phyloP scores from a whole-genome alignment of 2,329 filamentous ascomycete species.

The Dissoconium aciculare region DNA sequence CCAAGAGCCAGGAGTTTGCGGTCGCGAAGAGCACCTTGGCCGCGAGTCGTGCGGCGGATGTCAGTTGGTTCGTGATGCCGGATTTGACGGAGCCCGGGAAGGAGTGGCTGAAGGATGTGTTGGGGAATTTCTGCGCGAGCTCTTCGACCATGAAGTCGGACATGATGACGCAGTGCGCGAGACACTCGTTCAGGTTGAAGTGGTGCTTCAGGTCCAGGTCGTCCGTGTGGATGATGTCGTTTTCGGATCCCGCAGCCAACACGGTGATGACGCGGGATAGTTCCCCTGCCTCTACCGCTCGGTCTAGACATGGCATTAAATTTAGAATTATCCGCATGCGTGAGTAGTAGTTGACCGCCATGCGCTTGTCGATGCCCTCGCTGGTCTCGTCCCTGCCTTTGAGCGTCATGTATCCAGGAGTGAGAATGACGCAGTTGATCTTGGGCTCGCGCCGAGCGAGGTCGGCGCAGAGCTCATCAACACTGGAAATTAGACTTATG shows the following conservation, averaged over 20 bases:
- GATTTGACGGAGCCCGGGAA: constrained; percentile 36
- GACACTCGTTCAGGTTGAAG: constrained; percentile 24
- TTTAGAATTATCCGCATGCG: constrained; percentile 43
- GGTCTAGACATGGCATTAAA: constrained; percentile 40
- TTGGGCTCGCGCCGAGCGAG: constrained; percentile 36
- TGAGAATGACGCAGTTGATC: constrained; percentile 43
- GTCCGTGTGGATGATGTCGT: constrained; percentile 28
- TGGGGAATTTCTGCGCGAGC: constrained; percentile 32
- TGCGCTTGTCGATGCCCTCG: constrained; percentile 42
- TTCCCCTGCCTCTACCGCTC: constrained; percentile 24
- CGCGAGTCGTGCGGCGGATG: constrained; percentile 20
- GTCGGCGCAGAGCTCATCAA: constrained; percentile 31
- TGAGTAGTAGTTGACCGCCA: constrained; percentile 41
- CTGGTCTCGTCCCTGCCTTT: constrained; percentile 35
- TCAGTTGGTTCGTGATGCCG: constrained; percentile 27
- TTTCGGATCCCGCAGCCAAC: constrained; percentile 40
- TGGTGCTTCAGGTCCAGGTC: constrained; percentile 33
- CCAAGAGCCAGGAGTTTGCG: constrained; percentile 26
- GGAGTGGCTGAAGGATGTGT: constrained; percentile 36
- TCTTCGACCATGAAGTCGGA: constrained; percentile 39
- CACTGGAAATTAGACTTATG: constrained; percentile 27
- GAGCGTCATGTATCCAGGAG: constrained; percentile 34
- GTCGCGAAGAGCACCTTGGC: constrained; percentile 24
- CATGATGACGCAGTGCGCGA: constrained; percentile 32
- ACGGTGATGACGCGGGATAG: constrained; percentile 43